Conservation (phyloP, 2,329 filamentous ascomycete species). For the Ophiosphaerella herpotricha region DNA sequence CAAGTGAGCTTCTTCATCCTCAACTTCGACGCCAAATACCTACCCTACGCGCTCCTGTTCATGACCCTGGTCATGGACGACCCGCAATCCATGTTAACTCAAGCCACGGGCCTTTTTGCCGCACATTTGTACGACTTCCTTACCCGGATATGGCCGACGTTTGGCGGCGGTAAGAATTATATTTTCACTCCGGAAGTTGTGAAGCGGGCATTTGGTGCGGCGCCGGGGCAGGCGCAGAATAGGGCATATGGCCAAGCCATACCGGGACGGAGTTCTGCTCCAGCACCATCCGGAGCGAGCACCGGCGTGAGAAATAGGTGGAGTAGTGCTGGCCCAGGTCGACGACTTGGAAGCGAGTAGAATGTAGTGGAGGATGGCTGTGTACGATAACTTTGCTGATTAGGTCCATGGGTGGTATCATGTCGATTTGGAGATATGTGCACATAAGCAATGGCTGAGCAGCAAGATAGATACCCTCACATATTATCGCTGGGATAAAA, state of each 20-base stretch:
- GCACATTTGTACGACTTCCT: constrained; percentile 92
- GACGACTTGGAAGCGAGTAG: constrained; percentile 34
- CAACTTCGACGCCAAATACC: constrained; percentile 77
- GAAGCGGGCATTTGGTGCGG: constrained; percentile 65
- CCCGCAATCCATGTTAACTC: constrained; percentile 60
- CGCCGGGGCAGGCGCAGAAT: constrained; percentile 49
- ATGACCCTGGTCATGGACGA: constrained; percentile 73
- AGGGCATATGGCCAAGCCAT: constrained; percentile 68
- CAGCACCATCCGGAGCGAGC: constrained; percentile 28
- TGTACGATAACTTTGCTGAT: neutral
- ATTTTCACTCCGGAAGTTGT: constrained; percentile 76
- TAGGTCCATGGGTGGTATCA: neutral
- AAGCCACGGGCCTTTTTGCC: constrained; percentile 79
- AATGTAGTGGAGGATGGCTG: no score
- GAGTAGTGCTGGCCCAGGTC: constrained; percentile 36
- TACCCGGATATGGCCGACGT: constrained; percentile 83
- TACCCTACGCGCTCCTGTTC: constrained; percentile 80
- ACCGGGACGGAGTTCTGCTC: constrained; percentile 34
- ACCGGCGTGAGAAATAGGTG: constrained; percentile 32
- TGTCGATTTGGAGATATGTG: no score
- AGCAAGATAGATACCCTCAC: no score
- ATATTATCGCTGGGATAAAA: neutral
- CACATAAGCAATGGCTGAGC: no score
- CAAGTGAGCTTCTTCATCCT: constrained; percentile 81
- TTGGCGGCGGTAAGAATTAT: constrained; percentile 80